These are phyloP conservation scores for Syzygium oleosum DNA, from an alignment of 345 rosid species.

Conservation along the genomic window DNA sequence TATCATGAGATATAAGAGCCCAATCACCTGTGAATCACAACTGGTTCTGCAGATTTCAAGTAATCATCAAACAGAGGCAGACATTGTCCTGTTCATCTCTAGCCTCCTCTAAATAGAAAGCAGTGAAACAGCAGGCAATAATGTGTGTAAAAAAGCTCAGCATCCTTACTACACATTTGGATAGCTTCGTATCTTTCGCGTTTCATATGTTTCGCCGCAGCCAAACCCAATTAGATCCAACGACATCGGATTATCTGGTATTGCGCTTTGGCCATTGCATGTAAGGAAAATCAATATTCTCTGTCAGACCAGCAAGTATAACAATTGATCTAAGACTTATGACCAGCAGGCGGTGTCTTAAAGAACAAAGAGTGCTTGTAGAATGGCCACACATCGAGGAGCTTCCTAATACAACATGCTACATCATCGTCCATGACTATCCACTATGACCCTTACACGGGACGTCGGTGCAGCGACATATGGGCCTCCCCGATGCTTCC, in stretches of 20 bases:
- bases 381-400: neutral
- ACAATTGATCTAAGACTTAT: neutral
- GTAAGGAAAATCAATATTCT: neutral
- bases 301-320: neutral
- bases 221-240: neutral
- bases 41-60: neutral
- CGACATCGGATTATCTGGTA: neutral
- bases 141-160: neutral
- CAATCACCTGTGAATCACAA: neutral
- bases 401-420: neutral
- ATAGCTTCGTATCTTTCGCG: neutral
- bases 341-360: neutral
- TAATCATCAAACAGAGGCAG: neutral
- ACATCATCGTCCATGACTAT: neutral
- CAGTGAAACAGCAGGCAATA: neutral
- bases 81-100: neutral
- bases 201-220: neutral
- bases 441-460: conserved; percentile 54
- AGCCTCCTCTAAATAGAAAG: neutral
- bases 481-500: conserved; percentile 84
- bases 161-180: neutral
- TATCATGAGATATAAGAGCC: neutral
- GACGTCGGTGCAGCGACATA: conserved; percentile 58
- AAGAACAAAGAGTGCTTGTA: neutral
- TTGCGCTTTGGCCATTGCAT: neutral